A percentile compares a stretch with the other conserved stretches of the same genome.
Conservation (phyloP, 495 filamentous ascomycete genomes). For the Halenospora varia region DNA sequence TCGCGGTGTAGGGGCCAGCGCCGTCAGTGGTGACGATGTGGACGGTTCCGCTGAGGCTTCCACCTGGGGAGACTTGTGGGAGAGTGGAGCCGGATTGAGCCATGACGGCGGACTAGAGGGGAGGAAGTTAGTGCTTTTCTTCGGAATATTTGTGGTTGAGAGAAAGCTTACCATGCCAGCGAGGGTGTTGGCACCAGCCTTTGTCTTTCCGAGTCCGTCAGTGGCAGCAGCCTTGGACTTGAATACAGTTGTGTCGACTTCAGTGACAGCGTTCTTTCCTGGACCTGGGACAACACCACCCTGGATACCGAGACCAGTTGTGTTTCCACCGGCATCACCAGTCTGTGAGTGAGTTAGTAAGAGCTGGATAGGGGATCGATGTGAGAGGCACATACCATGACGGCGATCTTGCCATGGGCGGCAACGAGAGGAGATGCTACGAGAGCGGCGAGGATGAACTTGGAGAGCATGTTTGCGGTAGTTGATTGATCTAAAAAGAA, state of each 20-base stretch:
- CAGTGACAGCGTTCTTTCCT: constrained; percentile 21
- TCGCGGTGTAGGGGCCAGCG: constrained; percentile 34
- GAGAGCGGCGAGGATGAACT: constrained; percentile 23
- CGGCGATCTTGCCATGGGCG: constrained; percentile 27
- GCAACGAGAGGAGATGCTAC: constrained; percentile 25
- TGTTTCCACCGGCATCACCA: constrained; percentile 27
- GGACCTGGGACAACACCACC: constrained; percentile 23
- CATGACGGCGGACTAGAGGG: constrained; percentile 29
- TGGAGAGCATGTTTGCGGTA: constrained; percentile 20
- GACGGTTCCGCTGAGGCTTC: constrained; percentile 30
- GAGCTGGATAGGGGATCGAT: background rate
- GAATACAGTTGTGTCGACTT: constrained; percentile 28
- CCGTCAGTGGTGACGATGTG: constrained; percentile 38
- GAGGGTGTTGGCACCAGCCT: constrained; percentile 20
- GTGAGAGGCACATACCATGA: constrained; percentile 16
- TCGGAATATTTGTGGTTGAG: too few relatives aligned
- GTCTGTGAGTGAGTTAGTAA: constrained; percentile 18
- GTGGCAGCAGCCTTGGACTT: constrained; percentile 13
- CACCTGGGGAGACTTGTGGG: constrained; percentile 32
- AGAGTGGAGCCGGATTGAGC: constrained; percentile 31
- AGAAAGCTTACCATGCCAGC: too few relatives aligned
- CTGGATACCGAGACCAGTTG: constrained; percentile 25
- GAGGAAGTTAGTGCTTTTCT: too few relatives aligned
- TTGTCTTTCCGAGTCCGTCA: constrained; percentile 25
- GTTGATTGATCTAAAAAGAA: constrained; percentile 7